Evolutionary conservation across 1,284 basidiomycete genomes (phyloP).

Genomic region (Moesziomyces antarcticus): DNA sequence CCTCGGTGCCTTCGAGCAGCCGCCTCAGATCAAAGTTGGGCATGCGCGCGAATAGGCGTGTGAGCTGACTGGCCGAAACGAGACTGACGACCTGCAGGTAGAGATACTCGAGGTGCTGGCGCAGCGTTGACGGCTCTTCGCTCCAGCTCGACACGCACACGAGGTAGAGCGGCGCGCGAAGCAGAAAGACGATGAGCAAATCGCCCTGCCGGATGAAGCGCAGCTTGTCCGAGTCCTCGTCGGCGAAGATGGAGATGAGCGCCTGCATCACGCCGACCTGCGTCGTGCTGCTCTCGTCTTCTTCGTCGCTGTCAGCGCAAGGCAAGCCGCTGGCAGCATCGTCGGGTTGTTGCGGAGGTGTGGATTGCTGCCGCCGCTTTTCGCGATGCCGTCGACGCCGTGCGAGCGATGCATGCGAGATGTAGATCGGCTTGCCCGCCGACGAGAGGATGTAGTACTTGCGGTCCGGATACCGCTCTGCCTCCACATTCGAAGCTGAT

Average conservation of each 20-base stretch:
- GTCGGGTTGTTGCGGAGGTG: background rate
- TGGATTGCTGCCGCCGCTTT: conserved; percentile 4
- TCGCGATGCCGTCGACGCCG: conserved; percentile 15
- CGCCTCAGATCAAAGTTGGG: conserved; percentile 91
- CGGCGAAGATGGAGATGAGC: conserved; percentile 77
- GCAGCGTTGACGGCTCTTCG: conserved; percentile 89
- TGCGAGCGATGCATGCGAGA: conserved; percentile 40
- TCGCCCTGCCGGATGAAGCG: conserved; percentile 54
- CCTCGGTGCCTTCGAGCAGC: conserved; percentile 78
- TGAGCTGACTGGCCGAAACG: conserved; percentile 84
- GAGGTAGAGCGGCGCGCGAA: conserved; percentile 88
- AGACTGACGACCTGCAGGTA: conserved; percentile 91
- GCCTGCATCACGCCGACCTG: conserved; percentile 94
- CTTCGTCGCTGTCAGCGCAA: conserved; percentile 50
- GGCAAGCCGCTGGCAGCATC: background rate
- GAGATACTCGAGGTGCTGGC: conserved; percentile 91
- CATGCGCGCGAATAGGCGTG: conserved; percentile 83
- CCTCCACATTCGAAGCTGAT: background rate
- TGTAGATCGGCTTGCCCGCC: conserved; percentile 61
- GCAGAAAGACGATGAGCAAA: conserved; percentile 83
- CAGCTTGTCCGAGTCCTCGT: conserved; percentile 59
- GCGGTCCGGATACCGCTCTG: conserved; percentile 33
- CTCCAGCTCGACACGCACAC: conserved; percentile 90
- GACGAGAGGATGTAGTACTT: conserved; percentile 58
- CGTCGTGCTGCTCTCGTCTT: conserved; percentile 76